A percentile compares a stretch with the other conserved stretches of the same genome.
Evolutionary conservation across 768 basidiomycete genomes (phyloP).

Genomic region (Xerocomellus intermedius): DNA sequence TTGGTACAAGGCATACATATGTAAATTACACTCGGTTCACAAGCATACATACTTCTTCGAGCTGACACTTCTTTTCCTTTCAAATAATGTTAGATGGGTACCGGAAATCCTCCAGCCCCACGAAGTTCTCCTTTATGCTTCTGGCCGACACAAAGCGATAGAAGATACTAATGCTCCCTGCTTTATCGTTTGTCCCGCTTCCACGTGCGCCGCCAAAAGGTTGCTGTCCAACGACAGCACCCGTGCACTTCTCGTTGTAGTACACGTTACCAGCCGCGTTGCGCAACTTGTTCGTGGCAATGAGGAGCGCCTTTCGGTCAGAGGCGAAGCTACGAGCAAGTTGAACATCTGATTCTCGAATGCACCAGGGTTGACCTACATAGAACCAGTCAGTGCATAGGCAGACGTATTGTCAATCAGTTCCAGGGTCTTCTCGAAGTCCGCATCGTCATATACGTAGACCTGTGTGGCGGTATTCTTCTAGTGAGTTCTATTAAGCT

Average conservation of each 20-base stretch:
- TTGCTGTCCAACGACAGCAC: conserved; percentile 96
- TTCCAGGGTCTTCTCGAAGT: conserved; percentile 84
- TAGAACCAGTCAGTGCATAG: conserved; percentile 94
- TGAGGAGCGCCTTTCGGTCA: conserved; percentile 77
- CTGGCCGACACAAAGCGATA: conserved; percentile 84
- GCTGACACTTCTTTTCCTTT: conserved; percentile 4
- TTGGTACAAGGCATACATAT: background rate
- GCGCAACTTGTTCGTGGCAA: conserved; percentile 78
- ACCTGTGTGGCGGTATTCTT: conserved; percentile 43
- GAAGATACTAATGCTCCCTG: conserved; percentile 77
- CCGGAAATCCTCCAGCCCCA: conserved; percentile 70
- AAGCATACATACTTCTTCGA: background rate
- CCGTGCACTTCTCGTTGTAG: conserved; percentile 98
- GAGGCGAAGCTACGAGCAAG: conserved; percentile 62
- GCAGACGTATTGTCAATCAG: conserved; percentile 82
- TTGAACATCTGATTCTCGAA: conserved; percentile 9
- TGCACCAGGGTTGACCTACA: conserved; percentile 49
- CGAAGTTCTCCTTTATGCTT: conserved; percentile 97
- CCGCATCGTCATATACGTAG: conserved; percentile 84
- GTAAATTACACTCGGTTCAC: background rate
- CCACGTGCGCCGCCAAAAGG: conserved; percentile 94
- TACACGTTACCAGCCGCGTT: conserved; percentile 96
- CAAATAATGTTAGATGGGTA: conserved; percentile 88
- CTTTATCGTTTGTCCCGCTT: conserved; percentile 98
- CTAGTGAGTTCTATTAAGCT: background rate